phyloP scores from a whole-genome alignment of 1,139 yeast species.

The Candida tunisiensis region DNA sequence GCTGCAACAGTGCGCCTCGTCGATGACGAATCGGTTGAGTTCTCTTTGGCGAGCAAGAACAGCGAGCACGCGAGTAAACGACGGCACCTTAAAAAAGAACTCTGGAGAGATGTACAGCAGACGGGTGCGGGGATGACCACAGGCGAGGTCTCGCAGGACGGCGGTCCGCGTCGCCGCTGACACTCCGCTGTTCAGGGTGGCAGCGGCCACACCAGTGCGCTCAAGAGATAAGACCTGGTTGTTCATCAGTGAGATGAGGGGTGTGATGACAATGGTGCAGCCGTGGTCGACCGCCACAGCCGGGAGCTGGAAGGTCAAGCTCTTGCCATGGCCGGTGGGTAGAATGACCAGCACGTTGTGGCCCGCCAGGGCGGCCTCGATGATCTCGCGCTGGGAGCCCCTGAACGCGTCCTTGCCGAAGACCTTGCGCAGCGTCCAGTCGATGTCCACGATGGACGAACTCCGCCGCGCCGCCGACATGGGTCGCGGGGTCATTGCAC shows the following conservation, averaged over 20 bases:
- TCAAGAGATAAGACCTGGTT: conserved; percentile 70
- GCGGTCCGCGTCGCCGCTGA: conserved; percentile 5
- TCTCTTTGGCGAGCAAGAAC: conserved; percentile 4
- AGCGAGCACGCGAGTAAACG: conserved; percentile 9
- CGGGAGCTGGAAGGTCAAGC: conserved; percentile 75
- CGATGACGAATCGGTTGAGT: conserved; percentile 47
- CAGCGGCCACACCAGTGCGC: conserved; percentile 48
- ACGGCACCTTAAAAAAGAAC: conserved; percentile 10
- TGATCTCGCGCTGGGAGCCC: conserved; percentile 57
- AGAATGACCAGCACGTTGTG: conserved; percentile 70
- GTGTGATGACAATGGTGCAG: conserved; percentile 75
- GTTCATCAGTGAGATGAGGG: conserved; percentile 79
- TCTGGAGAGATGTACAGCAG: conserved; percentile 83
- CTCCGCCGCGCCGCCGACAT: background rate
- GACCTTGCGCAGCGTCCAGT: conserved; percentile 6
- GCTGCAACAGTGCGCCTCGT: conserved; percentile 86
- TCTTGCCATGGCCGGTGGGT: conserved; percentile 94
- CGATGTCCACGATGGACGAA: conserved; percentile 4
- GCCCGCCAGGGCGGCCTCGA: conserved; percentile 49
- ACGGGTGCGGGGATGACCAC: conserved; percentile 8
- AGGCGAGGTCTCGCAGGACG: conserved; percentile 7
- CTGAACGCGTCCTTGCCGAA: conserved; percentile 29
- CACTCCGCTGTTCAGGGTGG: conserved; percentile 10
- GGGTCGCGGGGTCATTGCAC: background rate
- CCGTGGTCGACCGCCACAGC: conserved; percentile 44